Evolutionary conservation across 129 eudicot genomes (phyloP).

Genomic region (Sambucus nigra): DNA sequence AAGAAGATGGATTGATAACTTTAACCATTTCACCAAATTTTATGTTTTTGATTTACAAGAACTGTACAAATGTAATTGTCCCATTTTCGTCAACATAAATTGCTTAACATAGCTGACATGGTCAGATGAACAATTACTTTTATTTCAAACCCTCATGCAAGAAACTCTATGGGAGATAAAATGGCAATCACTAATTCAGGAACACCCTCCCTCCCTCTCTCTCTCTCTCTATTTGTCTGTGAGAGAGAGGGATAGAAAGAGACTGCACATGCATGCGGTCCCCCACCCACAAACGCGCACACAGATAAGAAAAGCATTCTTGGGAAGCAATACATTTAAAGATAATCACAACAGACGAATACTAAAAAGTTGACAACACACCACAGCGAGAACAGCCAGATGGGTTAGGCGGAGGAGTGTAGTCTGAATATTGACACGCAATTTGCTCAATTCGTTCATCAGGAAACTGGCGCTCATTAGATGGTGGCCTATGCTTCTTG

Average conservation of each 20-base stretch:
- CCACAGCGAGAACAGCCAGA: conserved; percentile 98
- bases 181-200: neutral
- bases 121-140: no score
- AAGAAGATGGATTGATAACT: no score
- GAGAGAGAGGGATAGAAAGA: neutral
- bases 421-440: conserved; percentile 35
- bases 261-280: neutral
- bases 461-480: conserved; percentile 35
- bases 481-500: conserved; percentile 73
- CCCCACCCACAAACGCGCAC: neutral
- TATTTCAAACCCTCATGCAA: no score
- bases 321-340: conserved; percentile 1
- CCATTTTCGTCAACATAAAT: no score
- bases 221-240: neutral
- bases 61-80: no score
- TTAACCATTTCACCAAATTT: no score
- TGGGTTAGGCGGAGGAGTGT: conserved; percentile 52
- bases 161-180: no score
- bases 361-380: conserved; percentile 20
- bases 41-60: no score
- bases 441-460: conserved; percentile 43
- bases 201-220: neutral
- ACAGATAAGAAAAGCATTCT: neutral
- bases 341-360: conserved; percentile 3
- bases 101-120: no score